Conservation (phyloP, 768 basidiomycete species). For the Kwoniella sp. region DNA sequence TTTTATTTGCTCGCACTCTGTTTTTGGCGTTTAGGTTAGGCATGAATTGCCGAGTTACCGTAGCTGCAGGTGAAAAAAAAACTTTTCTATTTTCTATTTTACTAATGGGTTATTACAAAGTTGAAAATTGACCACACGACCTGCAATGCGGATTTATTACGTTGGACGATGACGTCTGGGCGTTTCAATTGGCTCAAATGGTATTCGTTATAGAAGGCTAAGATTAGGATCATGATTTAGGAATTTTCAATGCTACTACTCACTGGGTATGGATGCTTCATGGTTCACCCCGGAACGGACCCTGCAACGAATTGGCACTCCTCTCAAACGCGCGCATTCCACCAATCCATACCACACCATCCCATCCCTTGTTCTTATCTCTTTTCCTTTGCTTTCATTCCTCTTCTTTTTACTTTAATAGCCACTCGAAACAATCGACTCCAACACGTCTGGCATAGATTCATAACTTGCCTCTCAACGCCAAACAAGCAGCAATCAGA, state of each 20-base stretch:
- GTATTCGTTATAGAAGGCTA: no score
- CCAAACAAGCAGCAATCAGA: neutral
- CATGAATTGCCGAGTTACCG: neutral
- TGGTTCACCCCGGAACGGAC: neutral
- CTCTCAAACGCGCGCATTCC: neutral
- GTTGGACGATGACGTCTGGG: neutral
- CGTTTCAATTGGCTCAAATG: constrained; percentile 1
- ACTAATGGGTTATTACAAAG: neutral
- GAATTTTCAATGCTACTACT: no score
- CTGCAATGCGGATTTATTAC: neutral
- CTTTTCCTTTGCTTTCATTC: constrained; percentile 6
- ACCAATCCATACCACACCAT: no score
- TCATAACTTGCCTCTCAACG: neutral
- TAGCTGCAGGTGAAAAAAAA: neutral
- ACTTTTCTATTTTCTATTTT: neutral
- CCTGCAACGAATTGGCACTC: neutral
- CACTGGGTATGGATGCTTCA: no score
- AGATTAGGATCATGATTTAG: no score
- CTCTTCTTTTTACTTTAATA: neutral
- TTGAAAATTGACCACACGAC: neutral
- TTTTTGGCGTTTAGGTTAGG: no score
- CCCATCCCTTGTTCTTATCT: neutral
- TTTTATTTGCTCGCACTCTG: no score
- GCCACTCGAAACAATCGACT: neutral
- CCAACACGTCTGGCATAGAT: neutral